Evolutionary conservation across 306 rosid species (phyloP).

Genomic region (Chamaecrista fasciculata): DNA sequence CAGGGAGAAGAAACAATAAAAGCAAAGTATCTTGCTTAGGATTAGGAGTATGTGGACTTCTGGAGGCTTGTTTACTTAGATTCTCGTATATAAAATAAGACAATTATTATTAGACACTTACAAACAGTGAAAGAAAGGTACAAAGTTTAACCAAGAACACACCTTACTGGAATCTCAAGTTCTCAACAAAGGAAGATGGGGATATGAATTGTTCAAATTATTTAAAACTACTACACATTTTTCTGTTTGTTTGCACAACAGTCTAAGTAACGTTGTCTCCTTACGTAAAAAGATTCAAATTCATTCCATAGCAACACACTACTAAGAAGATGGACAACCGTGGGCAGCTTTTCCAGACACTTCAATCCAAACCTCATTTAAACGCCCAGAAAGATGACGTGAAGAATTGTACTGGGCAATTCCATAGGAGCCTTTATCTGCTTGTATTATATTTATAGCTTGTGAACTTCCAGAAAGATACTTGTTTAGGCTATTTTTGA

Average conservation of each 20-base stretch:
- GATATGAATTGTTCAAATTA: too few relatives aligned
- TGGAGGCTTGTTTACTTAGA: neutral
- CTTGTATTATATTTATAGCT: too few relatives aligned
- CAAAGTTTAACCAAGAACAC: neutral
- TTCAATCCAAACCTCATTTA: conserved; percentile 75
- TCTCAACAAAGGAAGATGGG: neutral
- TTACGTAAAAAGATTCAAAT: neutral
- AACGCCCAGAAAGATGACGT: conserved; percentile 33
- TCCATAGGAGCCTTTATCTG: conserved; percentile 35
- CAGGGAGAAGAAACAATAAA: neutral
- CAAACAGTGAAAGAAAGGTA: neutral
- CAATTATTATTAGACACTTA: neutral
- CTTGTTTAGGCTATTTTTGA: conserved; percentile 45
- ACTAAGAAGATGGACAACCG: conserved; percentile 25
- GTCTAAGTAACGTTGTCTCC: too few relatives aligned
- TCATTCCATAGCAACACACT: neutral
- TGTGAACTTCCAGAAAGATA: conserved; percentile 15
- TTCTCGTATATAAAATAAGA: neutral
- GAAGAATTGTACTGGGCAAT: conserved; percentile 78
- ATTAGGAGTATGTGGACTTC: neutral
- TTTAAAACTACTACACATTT: too few relatives aligned
- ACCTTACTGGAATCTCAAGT: neutral
- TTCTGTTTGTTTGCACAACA: too few relatives aligned
- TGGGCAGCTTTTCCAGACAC: conserved; percentile 41
- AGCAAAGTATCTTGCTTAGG: too few relatives aligned